These are phyloP conservation scores for Gaeumannomyces sp. DNA, from an alignment of 2,329 filamentous ascomycete genomes.

Conservation along the genomic window DNA sequence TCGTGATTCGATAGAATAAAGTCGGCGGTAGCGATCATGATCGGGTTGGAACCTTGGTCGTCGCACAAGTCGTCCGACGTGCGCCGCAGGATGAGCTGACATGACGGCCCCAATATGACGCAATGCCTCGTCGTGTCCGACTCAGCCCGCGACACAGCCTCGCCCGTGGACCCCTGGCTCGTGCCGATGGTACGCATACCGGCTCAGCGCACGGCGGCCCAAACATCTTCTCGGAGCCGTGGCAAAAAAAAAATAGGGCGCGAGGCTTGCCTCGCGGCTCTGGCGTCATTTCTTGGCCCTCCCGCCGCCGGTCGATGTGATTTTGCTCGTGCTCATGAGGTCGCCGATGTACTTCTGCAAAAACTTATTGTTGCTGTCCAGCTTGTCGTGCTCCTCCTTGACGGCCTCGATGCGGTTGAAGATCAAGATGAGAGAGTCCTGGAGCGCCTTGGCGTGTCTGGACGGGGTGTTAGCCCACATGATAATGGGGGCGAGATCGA, in stretches of 20 bases:
- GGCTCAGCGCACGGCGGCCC: not conserved
- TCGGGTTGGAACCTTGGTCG: not conserved
- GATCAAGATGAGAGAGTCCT: constrained; percentile 82
- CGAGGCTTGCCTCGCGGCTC: not conserved
- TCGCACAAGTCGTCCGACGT: not conserved
- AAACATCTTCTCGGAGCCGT: not conserved
- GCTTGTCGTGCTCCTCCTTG: constrained; percentile 89
- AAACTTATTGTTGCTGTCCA: constrained; percentile 95
- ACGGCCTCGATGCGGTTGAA: constrained; percentile 93
- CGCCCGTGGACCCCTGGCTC: not conserved
- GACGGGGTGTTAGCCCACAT: not conserved
- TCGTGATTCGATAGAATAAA: too few species aligned
- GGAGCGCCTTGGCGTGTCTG: constrained; percentile 82
- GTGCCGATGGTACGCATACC: not conserved
- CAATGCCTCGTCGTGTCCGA: constrained; percentile 1
- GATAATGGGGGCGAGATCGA: constrained; percentile 9
- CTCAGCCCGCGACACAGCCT: constrained; percentile 3
- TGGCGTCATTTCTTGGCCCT: constrained; percentile 43
- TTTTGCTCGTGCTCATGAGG: constrained; percentile 80
- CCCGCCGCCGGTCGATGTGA: constrained; percentile 49
- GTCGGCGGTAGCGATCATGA: not conserved
- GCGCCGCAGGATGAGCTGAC: not conserved
- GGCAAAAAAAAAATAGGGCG: not conserved
- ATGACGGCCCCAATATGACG: constrained; percentile 3
- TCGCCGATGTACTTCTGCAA: constrained; percentile 97